Conservation (phyloP, 2,329 filamentous ascomycete species). For the Neonectria faginata region DNA sequence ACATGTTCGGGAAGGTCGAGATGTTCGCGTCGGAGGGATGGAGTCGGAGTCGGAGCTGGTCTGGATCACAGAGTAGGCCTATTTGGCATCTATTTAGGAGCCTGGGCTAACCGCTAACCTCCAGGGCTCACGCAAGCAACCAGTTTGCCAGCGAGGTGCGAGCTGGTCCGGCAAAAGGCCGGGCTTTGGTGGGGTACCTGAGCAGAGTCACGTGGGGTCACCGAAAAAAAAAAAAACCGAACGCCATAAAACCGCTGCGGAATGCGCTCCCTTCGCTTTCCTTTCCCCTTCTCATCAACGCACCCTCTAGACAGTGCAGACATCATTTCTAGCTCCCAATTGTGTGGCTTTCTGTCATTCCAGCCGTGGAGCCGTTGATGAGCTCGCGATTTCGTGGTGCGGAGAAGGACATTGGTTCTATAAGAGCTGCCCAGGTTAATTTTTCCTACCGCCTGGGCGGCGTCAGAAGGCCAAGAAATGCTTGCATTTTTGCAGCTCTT, state of each 20-base stretch:
- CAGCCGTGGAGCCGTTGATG: slow-evolving; percentile 72
- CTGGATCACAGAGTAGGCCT: slow-evolving; percentile 25
- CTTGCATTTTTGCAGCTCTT: slow-evolving; percentile 11
- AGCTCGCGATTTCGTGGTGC: slow-evolving; percentile 69
- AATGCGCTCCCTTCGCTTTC: slow-evolving; percentile 2
- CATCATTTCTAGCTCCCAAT: slow-evolving; percentile 69
- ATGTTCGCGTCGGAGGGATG: background rate
- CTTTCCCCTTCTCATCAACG: slow-evolving; percentile 66
- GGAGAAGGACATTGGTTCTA: slow-evolving; percentile 66
- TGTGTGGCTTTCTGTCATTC: slow-evolving; percentile 75
- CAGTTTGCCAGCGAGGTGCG: background rate
- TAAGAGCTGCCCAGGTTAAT: slow-evolving; percentile 69
- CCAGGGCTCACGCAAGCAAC: background rate
- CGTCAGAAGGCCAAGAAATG: slow-evolving; percentile 58
- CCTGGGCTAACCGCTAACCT: slow-evolving; percentile 28
- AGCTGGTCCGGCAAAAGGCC: slow-evolving; percentile 38
- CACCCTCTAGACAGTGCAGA: slow-evolving; percentile 90
- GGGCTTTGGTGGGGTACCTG: slow-evolving; percentile 41
- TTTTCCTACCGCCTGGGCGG: slow-evolving; percentile 53
- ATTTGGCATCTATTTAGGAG: slow-evolving; percentile 45
- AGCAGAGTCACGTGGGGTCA: slow-evolving; percentile 37
- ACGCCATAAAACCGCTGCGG: slow-evolving; percentile 20
- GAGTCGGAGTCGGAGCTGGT: slow-evolving; percentile 1
- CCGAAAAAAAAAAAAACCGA: slow-evolving; percentile 25
- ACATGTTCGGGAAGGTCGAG: slow-evolving; percentile 38